Evolutionary conservation across 1,139 yeast species (phyloP).

Genomic region (Geotrichum carabidarum): DNA sequence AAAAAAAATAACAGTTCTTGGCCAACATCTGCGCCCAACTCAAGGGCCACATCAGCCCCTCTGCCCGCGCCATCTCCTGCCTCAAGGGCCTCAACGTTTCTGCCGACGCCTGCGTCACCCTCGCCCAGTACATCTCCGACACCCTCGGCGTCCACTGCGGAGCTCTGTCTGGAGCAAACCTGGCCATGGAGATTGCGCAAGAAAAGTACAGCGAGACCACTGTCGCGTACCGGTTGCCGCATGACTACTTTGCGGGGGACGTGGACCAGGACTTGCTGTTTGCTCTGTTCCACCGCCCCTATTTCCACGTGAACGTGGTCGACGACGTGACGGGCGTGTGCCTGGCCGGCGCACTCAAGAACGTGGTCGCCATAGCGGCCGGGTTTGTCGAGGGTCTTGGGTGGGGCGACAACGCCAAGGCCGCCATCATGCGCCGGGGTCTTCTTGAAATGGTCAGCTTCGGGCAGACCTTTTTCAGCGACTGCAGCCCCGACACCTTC

Average conservation of each 20-base stretch:
- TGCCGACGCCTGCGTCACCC: constrained; percentile 71
- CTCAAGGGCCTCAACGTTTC: constrained; percentile 86
- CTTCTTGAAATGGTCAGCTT: constrained; percentile 80
- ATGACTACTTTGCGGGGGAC: constrained; percentile 55
- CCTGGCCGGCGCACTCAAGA: constrained; percentile 90
- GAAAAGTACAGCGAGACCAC: constrained; percentile 95
- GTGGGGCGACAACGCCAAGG: constrained; percentile 97
- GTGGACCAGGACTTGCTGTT: constrained; percentile 64
- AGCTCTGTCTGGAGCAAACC: constrained; percentile 89
- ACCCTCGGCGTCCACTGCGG: constrained; percentile 85
- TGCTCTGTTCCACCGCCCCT: constrained; percentile 85
- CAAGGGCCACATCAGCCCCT: constrained; percentile 63
- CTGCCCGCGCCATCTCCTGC: constrained; percentile 83
- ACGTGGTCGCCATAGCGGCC: constrained; percentile 87
- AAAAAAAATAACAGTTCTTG: constrained; percentile 34
- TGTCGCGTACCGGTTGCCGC: constrained; percentile 73
- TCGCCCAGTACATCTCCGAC: constrained; percentile 69
- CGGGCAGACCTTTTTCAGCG: constrained; percentile 68
- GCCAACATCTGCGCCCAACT: constrained; percentile 67
- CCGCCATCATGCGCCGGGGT: constrained; percentile 94
- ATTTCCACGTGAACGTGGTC: constrained; percentile 87
- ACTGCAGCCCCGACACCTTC: constrained; percentile 68
- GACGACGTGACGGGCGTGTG: constrained; percentile 92
- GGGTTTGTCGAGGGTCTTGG: constrained; percentile 95
- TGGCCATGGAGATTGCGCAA: constrained; percentile 91